Evolutionary conservation across 2,329 filamentous ascomycete species (phyloP).

Genomic region (Fusarium pininemorale): DNA sequence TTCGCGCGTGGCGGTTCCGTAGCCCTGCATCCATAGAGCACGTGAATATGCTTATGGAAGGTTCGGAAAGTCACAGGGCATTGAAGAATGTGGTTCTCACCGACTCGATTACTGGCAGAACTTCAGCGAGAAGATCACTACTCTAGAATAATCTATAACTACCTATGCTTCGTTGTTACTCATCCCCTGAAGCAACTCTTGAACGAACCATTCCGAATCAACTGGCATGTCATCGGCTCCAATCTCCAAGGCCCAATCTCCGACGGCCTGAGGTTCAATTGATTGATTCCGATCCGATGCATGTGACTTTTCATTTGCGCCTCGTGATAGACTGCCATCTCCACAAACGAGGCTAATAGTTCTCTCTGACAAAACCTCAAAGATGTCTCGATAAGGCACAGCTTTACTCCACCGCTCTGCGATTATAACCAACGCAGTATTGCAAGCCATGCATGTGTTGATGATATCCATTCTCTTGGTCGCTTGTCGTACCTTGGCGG

Average conservation of each 20-base stretch:
- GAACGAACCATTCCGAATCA: conserved; percentile 30
- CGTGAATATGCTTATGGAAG: conserved; percentile 4
- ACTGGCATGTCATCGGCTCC: conserved; percentile 3
- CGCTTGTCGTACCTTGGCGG: conserved; percentile 10
- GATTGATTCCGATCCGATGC: not conserved
- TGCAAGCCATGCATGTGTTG: conserved; percentile 49
- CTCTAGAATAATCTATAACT: not conserved
- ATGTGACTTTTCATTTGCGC: not conserved
- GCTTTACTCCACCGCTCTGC: conserved; percentile 48
- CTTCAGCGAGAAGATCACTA: not conserved
- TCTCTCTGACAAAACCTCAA: conserved; percentile 42
- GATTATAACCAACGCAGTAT: conserved; percentile 47
- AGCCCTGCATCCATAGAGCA: not conserved
- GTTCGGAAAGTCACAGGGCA: not conserved
- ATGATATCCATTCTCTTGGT: conserved; percentile 38
- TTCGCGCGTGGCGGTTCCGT: not conserved
- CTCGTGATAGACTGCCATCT: not conserved
- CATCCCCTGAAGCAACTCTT: conserved; percentile 28
- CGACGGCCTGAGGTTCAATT: not conserved
- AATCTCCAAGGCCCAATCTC: conserved; percentile 25
- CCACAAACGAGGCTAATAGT: conserved; percentile 43
- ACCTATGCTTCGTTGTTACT: not conserved
- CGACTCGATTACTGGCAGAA: not conserved
- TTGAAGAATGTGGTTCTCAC: conserved; percentile 15
- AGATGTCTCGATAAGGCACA: conserved; percentile 46